phyloP scores from a whole-genome alignment of 169 alveolate species.

The Plasmodium knowlesi region DNA sequence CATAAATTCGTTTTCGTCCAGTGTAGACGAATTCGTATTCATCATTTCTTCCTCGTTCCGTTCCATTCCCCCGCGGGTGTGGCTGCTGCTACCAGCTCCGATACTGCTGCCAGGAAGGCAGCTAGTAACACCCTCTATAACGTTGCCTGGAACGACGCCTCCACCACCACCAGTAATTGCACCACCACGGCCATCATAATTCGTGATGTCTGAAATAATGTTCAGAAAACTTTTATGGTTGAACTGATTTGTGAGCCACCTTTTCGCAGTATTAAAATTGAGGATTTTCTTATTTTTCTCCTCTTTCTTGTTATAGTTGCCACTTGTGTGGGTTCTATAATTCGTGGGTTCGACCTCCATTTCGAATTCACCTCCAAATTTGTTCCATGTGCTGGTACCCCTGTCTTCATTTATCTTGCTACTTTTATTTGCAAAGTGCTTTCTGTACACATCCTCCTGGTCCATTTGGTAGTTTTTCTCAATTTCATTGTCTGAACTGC shows the following conservation, averaged over 20 bases:
- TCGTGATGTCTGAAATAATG: constrained; percentile 68
- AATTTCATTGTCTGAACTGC: background rate
- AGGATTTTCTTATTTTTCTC: constrained; percentile 61
- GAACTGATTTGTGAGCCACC: constrained; percentile 69
- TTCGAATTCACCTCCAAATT: constrained; percentile 7
- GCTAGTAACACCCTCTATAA: too few relatives aligned
- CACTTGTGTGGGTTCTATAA: background rate
- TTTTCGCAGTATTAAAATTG: constrained; percentile 62
- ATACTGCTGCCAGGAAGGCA: background rate
- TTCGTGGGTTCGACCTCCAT: background rate
- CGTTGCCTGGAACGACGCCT: too few relatives aligned
- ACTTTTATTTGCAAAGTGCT: background rate
- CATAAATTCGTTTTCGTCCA: constrained; percentile 30
- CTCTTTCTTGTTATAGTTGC: constrained; percentile 24
- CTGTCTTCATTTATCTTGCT: background rate
- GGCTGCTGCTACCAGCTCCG: background rate
- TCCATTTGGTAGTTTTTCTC: background rate
- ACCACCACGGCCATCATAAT: constrained; percentile 10
- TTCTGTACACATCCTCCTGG: background rate
- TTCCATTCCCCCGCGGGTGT: background rate
- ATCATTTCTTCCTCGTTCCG: background rate
- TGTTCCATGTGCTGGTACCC: background rate
- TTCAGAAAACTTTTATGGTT: constrained; percentile 58
- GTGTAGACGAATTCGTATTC: constrained; percentile 9
- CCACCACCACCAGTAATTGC: background rate